These are phyloP conservation scores for Tetrahymena borealis DNA, from an alignment of 73 alveolate species.

Conservation along the genomic window DNA sequence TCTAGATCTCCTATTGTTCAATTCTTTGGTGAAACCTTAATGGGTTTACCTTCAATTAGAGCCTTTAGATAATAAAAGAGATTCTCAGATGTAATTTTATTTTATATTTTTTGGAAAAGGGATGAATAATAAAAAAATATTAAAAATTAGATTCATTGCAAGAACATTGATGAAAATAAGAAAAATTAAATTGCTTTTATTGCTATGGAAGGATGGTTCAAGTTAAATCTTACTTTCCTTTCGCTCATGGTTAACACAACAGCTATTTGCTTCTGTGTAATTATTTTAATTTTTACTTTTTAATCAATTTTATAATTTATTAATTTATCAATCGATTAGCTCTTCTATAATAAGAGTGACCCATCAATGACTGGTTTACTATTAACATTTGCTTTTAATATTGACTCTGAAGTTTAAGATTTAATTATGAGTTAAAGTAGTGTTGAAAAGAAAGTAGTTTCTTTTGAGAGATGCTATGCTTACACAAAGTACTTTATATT, in stretches of 20 bases:
- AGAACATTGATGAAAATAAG: conserved; percentile 16
- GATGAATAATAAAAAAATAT: neutral
- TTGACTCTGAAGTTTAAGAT: conserved; percentile 60
- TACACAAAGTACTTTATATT: conserved; percentile 62
- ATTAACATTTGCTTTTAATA: conserved; percentile 54
- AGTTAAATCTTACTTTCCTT: conserved; percentile 44
- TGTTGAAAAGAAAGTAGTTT: conserved; percentile 69
- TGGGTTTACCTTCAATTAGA: conserved; percentile 75
- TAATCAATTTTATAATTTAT: conserved; percentile 6
- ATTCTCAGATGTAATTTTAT: neutral
- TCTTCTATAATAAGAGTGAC: conserved; percentile 46
- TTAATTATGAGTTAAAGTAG: conserved; percentile 54
- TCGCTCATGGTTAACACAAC: conserved; percentile 51
- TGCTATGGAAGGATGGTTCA: conserved; percentile 53
- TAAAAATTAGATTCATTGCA: neutral
- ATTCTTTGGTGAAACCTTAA: conserved; percentile 76
- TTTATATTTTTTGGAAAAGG: neutral
- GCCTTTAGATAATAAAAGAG: conserved; percentile 66
- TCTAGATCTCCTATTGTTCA: conserved; percentile 70
- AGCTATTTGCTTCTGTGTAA: conserved; percentile 48
- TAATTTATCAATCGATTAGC: conserved; percentile 30
- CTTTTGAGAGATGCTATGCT: conserved; percentile 72
- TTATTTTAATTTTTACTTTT: conserved; percentile 23
- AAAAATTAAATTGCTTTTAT: conserved; percentile 27
- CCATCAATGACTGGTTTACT: conserved; percentile 64